These are phyloP conservation scores for Pontederia crassipes DNA, from an alignment of 176 grass and related monocot species.

Conservation along the genomic window DNA sequence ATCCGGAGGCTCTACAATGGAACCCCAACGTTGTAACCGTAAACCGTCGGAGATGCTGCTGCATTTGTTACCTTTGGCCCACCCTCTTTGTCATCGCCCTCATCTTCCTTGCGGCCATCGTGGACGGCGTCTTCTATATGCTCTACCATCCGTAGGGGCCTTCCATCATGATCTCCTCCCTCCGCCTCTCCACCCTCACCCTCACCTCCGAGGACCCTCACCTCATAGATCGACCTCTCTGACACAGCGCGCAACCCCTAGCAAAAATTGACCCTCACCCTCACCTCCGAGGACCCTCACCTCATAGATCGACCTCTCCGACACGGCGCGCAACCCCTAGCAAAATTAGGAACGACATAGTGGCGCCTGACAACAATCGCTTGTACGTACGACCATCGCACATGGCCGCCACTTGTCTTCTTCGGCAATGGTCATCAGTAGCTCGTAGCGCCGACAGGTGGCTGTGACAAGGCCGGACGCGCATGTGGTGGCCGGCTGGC, in stretches of 20 bases:
- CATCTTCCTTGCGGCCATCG: slow-evolving; percentile 13
- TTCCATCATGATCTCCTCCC: neutral
- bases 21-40: neutral
- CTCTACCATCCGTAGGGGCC: neutral
- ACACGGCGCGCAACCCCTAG: neutral
- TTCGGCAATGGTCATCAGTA: no score
- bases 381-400: no score
- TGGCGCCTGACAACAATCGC: no score
- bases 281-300: slow-evolving; percentile 1
- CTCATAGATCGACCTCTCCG: neutral
- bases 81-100: neutral
- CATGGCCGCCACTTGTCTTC: no score
- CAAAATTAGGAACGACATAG: no score
- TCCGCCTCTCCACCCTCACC: slow-evolving; percentile 1
- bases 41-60: neutral
- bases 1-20: no score
- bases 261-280: neutral
- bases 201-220: neutral
- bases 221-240: neutral
- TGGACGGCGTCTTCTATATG: slow-evolving; percentile 1
- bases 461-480: no score
- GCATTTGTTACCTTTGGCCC: slow-evolving; percentile 3
- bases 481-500: no score
- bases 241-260: neutral
- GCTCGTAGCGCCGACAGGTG: no score